phyloP scores from a whole-genome alignment of 2,329 filamentous ascomycete genomes.

The Davidsoniella virescens region DNA sequence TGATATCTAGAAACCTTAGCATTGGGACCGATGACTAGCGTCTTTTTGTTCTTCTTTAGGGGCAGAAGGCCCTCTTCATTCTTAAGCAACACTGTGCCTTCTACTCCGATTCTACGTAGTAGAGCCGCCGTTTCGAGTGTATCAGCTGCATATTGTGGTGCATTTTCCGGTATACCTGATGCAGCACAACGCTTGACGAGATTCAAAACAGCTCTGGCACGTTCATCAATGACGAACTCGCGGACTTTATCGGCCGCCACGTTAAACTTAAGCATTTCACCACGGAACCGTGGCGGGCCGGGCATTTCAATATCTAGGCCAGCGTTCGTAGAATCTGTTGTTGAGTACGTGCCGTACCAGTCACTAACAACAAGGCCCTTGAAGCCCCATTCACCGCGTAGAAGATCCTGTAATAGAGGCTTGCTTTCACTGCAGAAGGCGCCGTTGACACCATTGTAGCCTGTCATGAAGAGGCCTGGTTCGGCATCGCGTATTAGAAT shows the following conservation, averaged over 20 bases:
- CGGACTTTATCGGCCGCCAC: constrained; percentile 40
- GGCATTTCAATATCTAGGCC: constrained; percentile 46
- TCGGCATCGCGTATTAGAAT: constrained; percentile 34
- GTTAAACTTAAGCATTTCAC: constrained; percentile 34
- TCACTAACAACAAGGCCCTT: constrained; percentile 42
- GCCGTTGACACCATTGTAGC: constrained; percentile 43
- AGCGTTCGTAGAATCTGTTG: constrained; percentile 31
- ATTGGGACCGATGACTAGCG: constrained; percentile 40
- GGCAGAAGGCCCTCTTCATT: constrained; percentile 51
- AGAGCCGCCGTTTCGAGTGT: constrained; percentile 46
- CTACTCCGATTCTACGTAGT: constrained; percentile 47
- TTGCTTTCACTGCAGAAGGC: constrained; percentile 37
- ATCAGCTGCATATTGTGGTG: constrained; percentile 36
- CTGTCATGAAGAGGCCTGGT: constrained; percentile 41
- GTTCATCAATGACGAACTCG: constrained; percentile 37
- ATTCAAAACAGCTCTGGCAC: constrained; percentile 40
- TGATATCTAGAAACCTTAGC: constrained; percentile 40
- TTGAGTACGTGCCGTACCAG: constrained; percentile 42
- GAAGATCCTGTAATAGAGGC: constrained; percentile 32
- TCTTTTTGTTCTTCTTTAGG: constrained; percentile 44
- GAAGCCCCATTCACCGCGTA: constrained; percentile 42
- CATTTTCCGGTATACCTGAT: constrained; percentile 37
- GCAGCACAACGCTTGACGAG: constrained; percentile 41
- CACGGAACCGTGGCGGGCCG: constrained; percentile 34
- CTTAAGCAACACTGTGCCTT: constrained; percentile 58